phyloP scores from a whole-genome alignment of 1,284 basidiomycete genomes.

The Boletus semigastroideus region DNA sequence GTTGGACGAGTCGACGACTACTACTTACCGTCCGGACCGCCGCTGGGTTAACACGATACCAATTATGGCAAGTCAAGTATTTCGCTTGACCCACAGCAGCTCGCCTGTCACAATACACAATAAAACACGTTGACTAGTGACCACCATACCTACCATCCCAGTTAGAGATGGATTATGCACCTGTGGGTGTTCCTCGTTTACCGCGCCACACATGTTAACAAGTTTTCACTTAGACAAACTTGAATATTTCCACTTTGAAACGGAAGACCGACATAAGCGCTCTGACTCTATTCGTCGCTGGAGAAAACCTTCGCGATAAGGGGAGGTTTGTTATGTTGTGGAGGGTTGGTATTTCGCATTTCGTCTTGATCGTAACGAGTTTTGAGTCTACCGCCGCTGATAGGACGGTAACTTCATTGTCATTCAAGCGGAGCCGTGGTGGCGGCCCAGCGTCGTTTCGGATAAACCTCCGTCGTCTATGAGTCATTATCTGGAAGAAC shows the following conservation, averaged over 20 bases:
- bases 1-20: not conserved
- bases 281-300: constrained; percentile 24
- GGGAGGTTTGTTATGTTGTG: constrained; percentile 32
- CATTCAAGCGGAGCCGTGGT: constrained; percentile 39
- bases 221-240: constrained; percentile 10
- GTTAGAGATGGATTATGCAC: constrained; percentile 28
- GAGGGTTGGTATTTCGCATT: constrained; percentile 21
- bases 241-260: constrained; percentile 24
- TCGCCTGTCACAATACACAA: not conserved
- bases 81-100: constrained; percentile 12
- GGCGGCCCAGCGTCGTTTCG: constrained; percentile 14
- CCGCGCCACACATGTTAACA: constrained; percentile 3
- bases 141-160: not conserved
- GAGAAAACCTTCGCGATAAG: not conserved
- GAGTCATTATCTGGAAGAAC: constrained; percentile 16
- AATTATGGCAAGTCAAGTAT: constrained; percentile 23
- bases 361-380: not conserved
- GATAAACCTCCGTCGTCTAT: not conserved
- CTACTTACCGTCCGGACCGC: not conserved
- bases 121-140: constrained; percentile 23
- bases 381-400: not conserved
- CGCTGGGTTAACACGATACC: not conserved
- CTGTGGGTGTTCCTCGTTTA: constrained; percentile 28
- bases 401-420: constrained; percentile 38
- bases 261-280: constrained; percentile 26